Evolutionary conservation across 1,139 yeast species (phyloP), one percentile per base, ranked within the genome.

Genomic region (Lizanozyma gosingica): DNA sequence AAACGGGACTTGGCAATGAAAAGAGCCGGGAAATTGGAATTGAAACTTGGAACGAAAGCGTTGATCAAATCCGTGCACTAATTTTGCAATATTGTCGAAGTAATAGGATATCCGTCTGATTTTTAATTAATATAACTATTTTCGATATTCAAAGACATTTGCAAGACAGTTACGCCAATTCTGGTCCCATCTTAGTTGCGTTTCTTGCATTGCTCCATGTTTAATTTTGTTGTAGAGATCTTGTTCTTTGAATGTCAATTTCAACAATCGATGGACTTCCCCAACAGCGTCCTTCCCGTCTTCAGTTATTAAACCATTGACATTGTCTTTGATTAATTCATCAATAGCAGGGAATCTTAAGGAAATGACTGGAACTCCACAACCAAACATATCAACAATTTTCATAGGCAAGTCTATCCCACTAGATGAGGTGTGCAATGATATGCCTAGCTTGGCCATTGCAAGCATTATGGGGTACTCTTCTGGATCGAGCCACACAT

Each of bases 401-500:
- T 94, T 94, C 99, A 94, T 94, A 1, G 99, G 99, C 43, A 94
- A 67, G 55, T 94, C 99, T 45, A 86, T 71, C 0, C 99, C 98
- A 41, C 95, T 83, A 34, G 95, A 84, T 0, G 97, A 88, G 3
- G 83, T 76, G 59, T 94, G 99, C 43, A 94, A 65, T 0, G 97
- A 92, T 1, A 94, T 73, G 3, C 97, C 97, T 32, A 90, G 55
- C 55, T 92, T 97, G 3, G 96, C 94, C 4, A 78, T 63, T 3
- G 83, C 81, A 33, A 94, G 58, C 1, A 92, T 63, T 39, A 67
- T 59, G 0, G 97, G 97, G 55, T 94, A 94, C 47, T 87, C 92
- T 43, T 81, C 88, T 2, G 78, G 65, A 1, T 81, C 57, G 29
- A 94, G 67, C 98, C 98, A 94, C 0, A 76, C 80, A 27, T 83